These are phyloP conservation scores for Aspergillus flavus DNA, from an alignment of 2,329 filamentous ascomycete species.

Conservation along the genomic window DNA sequence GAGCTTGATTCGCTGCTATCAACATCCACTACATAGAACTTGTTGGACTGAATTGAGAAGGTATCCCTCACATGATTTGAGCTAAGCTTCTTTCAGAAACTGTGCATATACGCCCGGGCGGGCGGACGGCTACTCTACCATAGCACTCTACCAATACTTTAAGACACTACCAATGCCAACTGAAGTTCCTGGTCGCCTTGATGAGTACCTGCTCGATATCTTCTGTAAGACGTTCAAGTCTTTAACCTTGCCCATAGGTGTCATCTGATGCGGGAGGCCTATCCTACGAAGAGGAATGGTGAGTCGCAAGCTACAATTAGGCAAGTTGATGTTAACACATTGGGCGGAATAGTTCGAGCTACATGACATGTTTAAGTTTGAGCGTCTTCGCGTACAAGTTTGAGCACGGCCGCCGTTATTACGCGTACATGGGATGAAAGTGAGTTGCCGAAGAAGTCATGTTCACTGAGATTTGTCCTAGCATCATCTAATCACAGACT, in stretches of 20 bases:
- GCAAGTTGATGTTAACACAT: neutral
- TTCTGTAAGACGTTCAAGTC: neutral
- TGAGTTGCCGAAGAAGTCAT: neutral
- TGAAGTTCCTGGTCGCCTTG: too few species aligned
- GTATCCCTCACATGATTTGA: too few species aligned
- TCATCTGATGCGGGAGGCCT: neutral
- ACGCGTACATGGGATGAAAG: neutral
- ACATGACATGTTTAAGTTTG: neutral
- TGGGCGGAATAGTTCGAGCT: neutral
- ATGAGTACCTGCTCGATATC: neutral
- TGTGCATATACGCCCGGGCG: too few species aligned
- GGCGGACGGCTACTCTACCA: too few species aligned
- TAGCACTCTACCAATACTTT: too few species aligned
- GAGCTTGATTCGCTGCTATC: neutral
- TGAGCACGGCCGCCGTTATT: neutral
- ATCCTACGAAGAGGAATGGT: neutral
- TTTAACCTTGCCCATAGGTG: neutral
- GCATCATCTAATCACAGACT: neutral
- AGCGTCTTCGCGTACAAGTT: neutral
- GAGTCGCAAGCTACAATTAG: neutral
- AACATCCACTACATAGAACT: neutral
- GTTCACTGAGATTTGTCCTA: neutral
- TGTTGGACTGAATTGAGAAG: too few species aligned
- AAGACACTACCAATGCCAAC: too few species aligned
- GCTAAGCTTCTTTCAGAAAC: too few species aligned